phyloP scores from a whole-genome alignment of 1,284 basidiomycete species.

The Moesziomyces sp. region DNA sequence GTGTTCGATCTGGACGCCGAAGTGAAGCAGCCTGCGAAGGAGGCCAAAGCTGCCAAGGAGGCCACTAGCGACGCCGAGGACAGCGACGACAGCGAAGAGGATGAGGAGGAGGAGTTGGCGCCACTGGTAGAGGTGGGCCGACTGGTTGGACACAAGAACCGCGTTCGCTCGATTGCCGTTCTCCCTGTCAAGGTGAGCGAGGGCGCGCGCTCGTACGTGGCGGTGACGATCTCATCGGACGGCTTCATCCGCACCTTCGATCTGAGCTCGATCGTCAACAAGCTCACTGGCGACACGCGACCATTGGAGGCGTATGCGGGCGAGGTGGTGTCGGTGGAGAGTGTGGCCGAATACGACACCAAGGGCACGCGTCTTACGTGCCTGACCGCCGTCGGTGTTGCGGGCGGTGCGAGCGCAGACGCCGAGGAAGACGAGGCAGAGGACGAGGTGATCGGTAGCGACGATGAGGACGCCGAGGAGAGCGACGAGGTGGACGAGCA shows the following conservation, averaged over 20 bases:
- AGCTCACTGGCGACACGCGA: slow-evolving; percentile 7
- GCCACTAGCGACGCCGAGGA: slow-evolving; percentile 31
- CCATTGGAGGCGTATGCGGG: slow-evolving; percentile 11
- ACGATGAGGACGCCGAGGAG: slow-evolving; percentile 14
- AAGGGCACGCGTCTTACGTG: slow-evolving; percentile 63
- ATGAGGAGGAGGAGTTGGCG: slow-evolving; percentile 28
- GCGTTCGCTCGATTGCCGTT: slow-evolving; percentile 50
- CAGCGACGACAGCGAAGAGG: slow-evolving; percentile 23
- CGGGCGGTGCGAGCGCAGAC: slow-evolving; percentile 2
- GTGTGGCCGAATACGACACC: slow-evolving; percentile 56
- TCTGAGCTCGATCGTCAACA: slow-evolving; percentile 36
- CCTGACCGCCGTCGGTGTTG: slow-evolving; percentile 56
- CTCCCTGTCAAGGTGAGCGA: slow-evolving; percentile 29
- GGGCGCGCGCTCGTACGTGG: slow-evolving; percentile 26
- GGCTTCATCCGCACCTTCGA: slow-evolving; percentile 64
- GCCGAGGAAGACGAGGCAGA: slow-evolving; percentile 36
- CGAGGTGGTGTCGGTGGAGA: slow-evolving; percentile 23
- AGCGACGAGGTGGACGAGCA: slow-evolving; percentile 26
- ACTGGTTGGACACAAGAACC: slow-evolving; percentile 61
- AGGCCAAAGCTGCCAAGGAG: slow-evolving; percentile 15
- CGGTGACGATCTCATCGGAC: slow-evolving; percentile 64
- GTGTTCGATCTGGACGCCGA: slow-evolving; percentile 53
- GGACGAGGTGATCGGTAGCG: slow-evolving; percentile 38
- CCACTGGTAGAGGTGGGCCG: slow-evolving; percentile 54
- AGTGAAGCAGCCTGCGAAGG: slow-evolving; percentile 4